These are phyloP conservation scores for Pulveroboletus ravenelii DNA, from an alignment of 768 basidiomycete genomes.

Conservation along the genomic window DNA sequence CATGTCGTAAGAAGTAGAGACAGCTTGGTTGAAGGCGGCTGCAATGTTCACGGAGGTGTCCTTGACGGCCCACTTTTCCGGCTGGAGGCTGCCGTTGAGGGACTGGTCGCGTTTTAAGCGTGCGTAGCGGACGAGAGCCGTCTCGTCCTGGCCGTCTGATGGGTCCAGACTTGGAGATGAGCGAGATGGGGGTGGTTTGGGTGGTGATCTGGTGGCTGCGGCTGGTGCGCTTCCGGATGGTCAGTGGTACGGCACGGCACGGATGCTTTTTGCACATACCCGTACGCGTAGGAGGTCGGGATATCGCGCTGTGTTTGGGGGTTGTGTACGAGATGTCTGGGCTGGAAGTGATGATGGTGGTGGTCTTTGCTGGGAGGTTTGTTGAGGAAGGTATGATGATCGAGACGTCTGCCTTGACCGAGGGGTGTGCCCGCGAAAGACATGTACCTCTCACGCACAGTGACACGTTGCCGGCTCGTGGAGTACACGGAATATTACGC, in stretches of 20 bases:
- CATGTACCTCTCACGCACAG: slow-evolving; percentile 46
- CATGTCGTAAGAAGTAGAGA: slow-evolving; percentile 40
- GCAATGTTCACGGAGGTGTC: slow-evolving; percentile 88
- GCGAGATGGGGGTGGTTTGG: slow-evolving; percentile 38
- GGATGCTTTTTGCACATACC: slow-evolving; percentile 38
- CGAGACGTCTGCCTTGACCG: slow-evolving; percentile 82
- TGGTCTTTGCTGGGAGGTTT: slow-evolving; percentile 38
- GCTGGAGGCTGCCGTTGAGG: slow-evolving; percentile 35
- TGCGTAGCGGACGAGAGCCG: slow-evolving; percentile 44
- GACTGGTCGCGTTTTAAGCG: slow-evolving; percentile 43
- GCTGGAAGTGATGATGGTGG: slow-evolving; percentile 25
- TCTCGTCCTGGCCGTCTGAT: slow-evolving; percentile 43
- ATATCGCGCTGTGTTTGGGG: slow-evolving; percentile 36
- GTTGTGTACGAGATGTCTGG: slow-evolving; percentile 23
- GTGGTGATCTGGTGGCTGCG: slow-evolving; percentile 53
- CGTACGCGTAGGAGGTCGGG: slow-evolving; percentile 66
- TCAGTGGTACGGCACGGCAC: slow-evolving; percentile 15
- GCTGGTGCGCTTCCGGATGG: slow-evolving; percentile 48
- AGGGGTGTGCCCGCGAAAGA: slow-evolving; percentile 82
- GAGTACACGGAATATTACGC: not conserved
- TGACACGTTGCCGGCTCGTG: slow-evolving; percentile 19
- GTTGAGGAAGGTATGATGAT: slow-evolving; percentile 73
- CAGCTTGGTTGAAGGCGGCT: slow-evolving; percentile 73
- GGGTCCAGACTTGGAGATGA: slow-evolving; percentile 33
- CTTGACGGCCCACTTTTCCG: slow-evolving; percentile 68